Evolutionary conservation across 108 stramenopile species (phyloP), one percentile per base, ranked within the genome.

Genomic region (Cyclotella cryptica): DNA sequence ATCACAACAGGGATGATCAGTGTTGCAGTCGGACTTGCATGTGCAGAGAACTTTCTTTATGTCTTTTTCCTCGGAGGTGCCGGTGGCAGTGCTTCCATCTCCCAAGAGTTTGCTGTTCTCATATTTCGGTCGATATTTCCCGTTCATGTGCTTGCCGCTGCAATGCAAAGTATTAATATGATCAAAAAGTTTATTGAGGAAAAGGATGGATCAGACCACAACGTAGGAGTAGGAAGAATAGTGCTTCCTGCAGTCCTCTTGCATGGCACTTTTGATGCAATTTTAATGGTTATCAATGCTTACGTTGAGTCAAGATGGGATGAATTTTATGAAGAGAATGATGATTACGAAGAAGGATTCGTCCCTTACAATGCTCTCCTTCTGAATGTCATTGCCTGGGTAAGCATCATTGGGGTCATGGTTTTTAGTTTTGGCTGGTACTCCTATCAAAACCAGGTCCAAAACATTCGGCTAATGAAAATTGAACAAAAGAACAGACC

Each of bases 1-100:
- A 84, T 95, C n/a, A 95, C 94, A 13, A 95, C 90, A 21, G 92
- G 88, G 11, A 95, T 95, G 94, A 93, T 95, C 35, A 86, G 92
- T 63, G 89, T 89, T 14, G 94, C 94, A 0, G 91, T 95, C 28
- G 94, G 94, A 70, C 82, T 95, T 54, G 90, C 94, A 15, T 95
- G 94, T 63, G 94, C 94, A 52, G 94, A 95, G 67, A 95, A 95
- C 68, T 92, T 89, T 45, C 60, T 95, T 43, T 95, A 95, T 62
- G 94, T 95, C n/a, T 95, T 93, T 78, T 79, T 93, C 51, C 68
- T 93, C 13, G 94, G 94, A 27, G 93, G 93, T n/a, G 47, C 83
- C 24, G 47, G 70, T 19, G 85, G 83, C 21, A 7, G 35, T 45
- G 70, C 53, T 22, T 64, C 78, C 10, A 62, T 80, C 21, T 64